A percentile compares a stretch with the other conserved stretches of the same genome.
phyloP scores from a whole-genome alignment of 345 rosid species.

The Triadica sebifera region DNA sequence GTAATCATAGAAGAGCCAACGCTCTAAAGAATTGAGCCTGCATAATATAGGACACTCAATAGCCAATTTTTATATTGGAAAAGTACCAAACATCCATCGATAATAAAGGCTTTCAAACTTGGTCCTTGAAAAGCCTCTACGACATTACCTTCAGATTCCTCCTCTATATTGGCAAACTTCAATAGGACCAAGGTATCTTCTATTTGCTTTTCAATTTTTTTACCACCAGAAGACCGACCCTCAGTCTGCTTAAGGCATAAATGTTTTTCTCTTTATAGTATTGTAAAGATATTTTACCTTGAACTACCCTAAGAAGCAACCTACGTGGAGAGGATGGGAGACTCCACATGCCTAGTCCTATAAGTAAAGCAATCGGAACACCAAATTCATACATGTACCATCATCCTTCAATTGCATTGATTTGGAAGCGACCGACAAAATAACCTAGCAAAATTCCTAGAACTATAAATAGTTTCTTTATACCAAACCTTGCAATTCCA shows the following conservation, averaged over 20 bases:
- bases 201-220: conserved; percentile 63
- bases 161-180: conserved; percentile 58
- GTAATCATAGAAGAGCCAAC: conserved; percentile 35
- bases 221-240: conserved; percentile 72
- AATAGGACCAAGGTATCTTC: conserved; percentile 64
- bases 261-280: conserved; percentile 77
- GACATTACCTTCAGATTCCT: conserved; percentile 66
- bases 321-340: conserved; percentile 97
- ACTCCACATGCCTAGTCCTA: conserved; percentile 91
- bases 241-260: conserved; percentile 66
- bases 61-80: conserved; percentile 69
- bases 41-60: conserved; percentile 35
- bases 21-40: conserved; percentile 38
- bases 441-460: too few relatives aligned
- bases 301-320: conserved; percentile 87
- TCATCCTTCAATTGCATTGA: conserved; percentile 86
- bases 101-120: conserved; percentile 83
- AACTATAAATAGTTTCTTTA: too few relatives aligned
- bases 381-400: conserved; percentile 86
- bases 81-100: conserved; percentile 92
- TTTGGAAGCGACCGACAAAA: conserved; percentile 80
- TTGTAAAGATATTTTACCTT: conserved; percentile 71
- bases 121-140: conserved; percentile 87
- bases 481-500: too few relatives aligned
- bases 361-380: conserved; percentile 59